Evolutionary conservation across 306 rosid species (phyloP).

Genomic region (Sindora glabra): DNA sequence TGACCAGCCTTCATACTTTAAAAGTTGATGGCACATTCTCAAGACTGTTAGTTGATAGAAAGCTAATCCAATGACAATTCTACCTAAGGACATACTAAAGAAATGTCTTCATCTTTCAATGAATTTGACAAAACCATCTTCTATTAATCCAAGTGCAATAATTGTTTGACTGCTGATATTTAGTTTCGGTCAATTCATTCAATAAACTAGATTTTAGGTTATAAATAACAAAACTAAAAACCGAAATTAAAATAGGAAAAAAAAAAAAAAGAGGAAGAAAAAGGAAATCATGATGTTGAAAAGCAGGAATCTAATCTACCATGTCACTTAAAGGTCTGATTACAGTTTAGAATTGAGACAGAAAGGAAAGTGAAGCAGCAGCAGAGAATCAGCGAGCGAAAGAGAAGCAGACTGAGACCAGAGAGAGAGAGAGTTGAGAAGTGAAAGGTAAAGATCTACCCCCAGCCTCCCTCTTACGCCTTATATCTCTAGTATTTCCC

Average conservation of each 20-base stretch:
- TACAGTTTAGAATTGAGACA: conserved; percentile 1
- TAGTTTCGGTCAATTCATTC: neutral
- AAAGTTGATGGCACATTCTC: too few species aligned
- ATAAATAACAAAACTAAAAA: neutral
- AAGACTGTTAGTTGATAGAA: too few species aligned
- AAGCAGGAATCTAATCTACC: conserved; percentile 28
- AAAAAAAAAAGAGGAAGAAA: neutral
- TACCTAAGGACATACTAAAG: neutral
- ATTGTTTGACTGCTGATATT: too few species aligned
- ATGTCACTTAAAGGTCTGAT: conserved; percentile 8
- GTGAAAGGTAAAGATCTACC: too few species aligned
- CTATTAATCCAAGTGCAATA: too few species aligned
- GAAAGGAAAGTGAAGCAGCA: conserved; percentile 5
- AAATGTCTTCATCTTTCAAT: neutral
- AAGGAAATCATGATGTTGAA: neutral
- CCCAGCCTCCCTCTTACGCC: too few species aligned
- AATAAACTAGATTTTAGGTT: conserved; percentile 5
- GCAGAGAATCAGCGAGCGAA: conserved; percentile 6
- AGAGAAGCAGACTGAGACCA: neutral
- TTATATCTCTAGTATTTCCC: too few species aligned
- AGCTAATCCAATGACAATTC: neutral
- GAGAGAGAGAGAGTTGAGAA: neutral
- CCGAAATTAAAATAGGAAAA: neutral
- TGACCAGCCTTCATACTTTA: neutral
- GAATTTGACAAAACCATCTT: neutral